These are phyloP conservation scores for Helminthosporium solani DNA, from an alignment of 2,329 filamentous ascomycete genomes.

Conservation along the genomic window DNA sequence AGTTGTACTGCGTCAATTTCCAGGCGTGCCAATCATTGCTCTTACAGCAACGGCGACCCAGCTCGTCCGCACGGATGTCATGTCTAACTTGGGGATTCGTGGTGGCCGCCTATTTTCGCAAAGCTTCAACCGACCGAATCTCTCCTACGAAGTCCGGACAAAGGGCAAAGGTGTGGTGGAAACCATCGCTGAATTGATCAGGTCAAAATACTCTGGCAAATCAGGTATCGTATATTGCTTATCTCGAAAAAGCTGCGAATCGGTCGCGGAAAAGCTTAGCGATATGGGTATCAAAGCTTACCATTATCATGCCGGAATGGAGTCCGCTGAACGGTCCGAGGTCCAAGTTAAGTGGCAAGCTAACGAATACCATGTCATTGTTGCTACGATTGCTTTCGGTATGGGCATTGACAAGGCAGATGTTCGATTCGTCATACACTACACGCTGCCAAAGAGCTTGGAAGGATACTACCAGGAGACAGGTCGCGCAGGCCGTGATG, in stretches of 20 bases:
- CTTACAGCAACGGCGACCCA: conserved; percentile 92
- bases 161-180: conserved; percentile 65
- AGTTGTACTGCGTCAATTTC: conserved; percentile 68
- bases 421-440: conserved; percentile 94
- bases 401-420: conserved; percentile 99
- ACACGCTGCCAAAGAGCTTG: conserved; percentile 87
- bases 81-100: conserved; percentile 83
- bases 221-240: conserved; percentile 94
- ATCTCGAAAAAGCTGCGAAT: conserved; percentile 79
- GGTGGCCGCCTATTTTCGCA: conserved; percentile 79
- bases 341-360: conserved; percentile 83
- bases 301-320: conserved; percentile 84
- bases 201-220: conserved; percentile 65
- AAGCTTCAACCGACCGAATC: conserved; percentile 95
- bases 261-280: conserved; percentile 69
- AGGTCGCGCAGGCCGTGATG: conserved; percentile 89
- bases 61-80: conserved; percentile 88
- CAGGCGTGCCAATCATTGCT: conserved; percentile 85
- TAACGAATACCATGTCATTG: conserved; percentile 80
- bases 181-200: conserved; percentile 66
- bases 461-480: conserved; percentile 99
- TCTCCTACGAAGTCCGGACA: conserved; percentile 79
- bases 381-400: conserved; percentile 96
- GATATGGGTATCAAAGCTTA: conserved; percentile 68
- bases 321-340: conserved; percentile 63